phyloP scores from a whole-genome alignment of 1,284 basidiomycete species.

The Rhodotorula sp. region DNA sequence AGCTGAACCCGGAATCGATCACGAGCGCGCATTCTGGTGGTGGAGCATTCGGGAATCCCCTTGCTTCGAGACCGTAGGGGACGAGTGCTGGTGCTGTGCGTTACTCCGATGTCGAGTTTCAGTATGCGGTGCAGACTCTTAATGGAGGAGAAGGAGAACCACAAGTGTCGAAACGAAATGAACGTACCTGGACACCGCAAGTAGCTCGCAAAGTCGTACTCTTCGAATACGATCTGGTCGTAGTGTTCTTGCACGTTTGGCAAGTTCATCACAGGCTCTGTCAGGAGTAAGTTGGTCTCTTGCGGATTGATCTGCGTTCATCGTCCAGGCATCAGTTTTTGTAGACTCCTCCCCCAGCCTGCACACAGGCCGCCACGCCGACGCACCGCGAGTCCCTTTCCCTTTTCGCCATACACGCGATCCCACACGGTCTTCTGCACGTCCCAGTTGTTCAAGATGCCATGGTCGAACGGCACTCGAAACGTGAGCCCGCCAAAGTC shows the following conservation, averaged over 20 bases:
- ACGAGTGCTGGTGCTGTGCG: constrained; percentile 69
- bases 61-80: constrained; percentile 62
- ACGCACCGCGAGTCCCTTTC: constrained; percentile 24
- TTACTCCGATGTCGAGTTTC: too few species aligned
- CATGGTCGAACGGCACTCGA: constrained; percentile 80
- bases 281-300: constrained; percentile 72
- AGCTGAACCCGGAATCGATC: constrained; percentile 88
- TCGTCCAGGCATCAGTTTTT: not conserved
- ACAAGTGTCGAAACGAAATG: not conserved
- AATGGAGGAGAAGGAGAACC: too few species aligned
- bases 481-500: constrained; percentile 77
- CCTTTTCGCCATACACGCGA: constrained; percentile 64
- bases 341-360: not conserved
- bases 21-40: constrained; percentile 75
- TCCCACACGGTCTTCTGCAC: constrained; percentile 89
- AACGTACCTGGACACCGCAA: constrained; percentile 73
- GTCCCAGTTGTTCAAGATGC: constrained; percentile 87
- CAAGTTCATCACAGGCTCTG: constrained; percentile 90
- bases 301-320: constrained; percentile 42
- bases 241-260: constrained; percentile 86
- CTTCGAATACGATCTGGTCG: constrained; percentile 92
- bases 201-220: constrained; percentile 86
- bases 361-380: not conserved
- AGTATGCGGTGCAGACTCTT: too few species aligned
- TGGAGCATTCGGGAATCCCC: constrained; percentile 41